A percentile compares a stretch with the other conserved stretches of the same genome.
Evolutionary conservation across 78 protist species (phyloP).

Genomic region (Neovahlkampfia damariscottae): DNA sequence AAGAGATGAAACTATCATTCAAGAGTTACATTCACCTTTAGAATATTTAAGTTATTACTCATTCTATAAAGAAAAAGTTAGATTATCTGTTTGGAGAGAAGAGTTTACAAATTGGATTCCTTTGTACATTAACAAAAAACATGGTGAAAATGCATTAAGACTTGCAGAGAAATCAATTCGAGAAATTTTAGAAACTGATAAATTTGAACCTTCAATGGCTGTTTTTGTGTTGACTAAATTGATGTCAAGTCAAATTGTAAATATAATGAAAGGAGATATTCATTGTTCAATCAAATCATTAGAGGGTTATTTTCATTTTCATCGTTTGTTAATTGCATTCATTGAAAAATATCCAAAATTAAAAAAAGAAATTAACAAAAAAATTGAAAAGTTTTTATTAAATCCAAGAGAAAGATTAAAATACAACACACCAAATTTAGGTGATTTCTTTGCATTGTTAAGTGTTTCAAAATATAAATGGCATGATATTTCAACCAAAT

Average conservation of each 20-base stretch:
- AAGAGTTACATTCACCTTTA: no score
- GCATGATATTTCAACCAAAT: background rate
- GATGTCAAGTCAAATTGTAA: constrained; percentile 16
- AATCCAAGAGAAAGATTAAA: background rate
- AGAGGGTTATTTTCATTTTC: constrained; percentile 8
- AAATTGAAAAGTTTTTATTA: background rate
- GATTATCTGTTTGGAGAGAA: constrained; percentile 24
- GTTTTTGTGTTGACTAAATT: constrained; percentile 5
- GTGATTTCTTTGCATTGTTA: background rate
- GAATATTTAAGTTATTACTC: no score
- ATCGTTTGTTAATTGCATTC: constrained; percentile 6
- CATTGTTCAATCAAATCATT: constrained; percentile 13
- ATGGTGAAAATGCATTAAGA: background rate
- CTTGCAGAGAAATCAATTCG: no score
- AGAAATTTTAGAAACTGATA: no score
- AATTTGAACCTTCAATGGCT: background rate
- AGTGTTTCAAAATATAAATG: background rate
- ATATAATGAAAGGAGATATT: constrained; percentile 16
- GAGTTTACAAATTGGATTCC: constrained; percentile 20
- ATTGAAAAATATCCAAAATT: background rate
- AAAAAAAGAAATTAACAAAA: constrained; percentile 10
- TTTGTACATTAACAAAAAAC: constrained; percentile 19
- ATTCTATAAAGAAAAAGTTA: constrained; percentile 8
- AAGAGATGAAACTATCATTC: no score
- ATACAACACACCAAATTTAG: background rate